phyloP scores from a whole-genome alignment of 345 rosid genomes.

The Bruguiera gymnorhiza region DNA sequence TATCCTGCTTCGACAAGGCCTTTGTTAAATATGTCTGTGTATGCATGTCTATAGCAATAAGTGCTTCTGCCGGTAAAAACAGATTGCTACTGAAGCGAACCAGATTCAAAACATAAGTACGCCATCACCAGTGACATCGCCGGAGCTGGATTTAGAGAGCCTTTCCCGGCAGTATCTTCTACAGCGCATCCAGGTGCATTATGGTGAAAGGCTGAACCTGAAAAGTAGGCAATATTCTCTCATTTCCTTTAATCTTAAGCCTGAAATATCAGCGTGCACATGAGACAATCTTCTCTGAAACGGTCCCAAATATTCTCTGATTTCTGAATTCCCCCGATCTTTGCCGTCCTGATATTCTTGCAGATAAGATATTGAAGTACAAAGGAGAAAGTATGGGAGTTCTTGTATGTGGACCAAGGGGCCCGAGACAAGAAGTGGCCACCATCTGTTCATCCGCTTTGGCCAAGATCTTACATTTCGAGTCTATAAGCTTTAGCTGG shows the following conservation, averaged over 20 bases:
- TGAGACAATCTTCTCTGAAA: no score
- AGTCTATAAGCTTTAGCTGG: slow-evolving; percentile 32
- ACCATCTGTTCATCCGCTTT: slow-evolving; percentile 16
- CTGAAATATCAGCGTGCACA: no score
- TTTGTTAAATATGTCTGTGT: slow-evolving; percentile 8
- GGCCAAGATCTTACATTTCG: slow-evolving; percentile 17
- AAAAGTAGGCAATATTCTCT: slow-evolving; percentile 15
- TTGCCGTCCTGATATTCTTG: neutral
- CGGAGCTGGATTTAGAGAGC: slow-evolving; percentile 12
- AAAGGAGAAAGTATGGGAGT: slow-evolving; percentile 19
- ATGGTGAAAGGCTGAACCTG: slow-evolving; percentile 17
- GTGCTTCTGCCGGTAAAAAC: slow-evolving; percentile 18
- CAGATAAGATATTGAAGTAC: slow-evolving; percentile 16
- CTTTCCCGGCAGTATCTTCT: slow-evolving; percentile 6
- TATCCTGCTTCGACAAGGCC: slow-evolving; percentile 9
- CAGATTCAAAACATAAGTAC: slow-evolving; percentile 16
- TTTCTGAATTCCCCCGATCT: neutral
- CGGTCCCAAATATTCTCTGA: no score
- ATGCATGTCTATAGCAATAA: slow-evolving; percentile 8
- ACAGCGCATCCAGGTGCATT: slow-evolving; percentile 17
- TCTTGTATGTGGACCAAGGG: slow-evolving; percentile 18
- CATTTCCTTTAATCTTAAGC: neutral
- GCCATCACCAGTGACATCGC: slow-evolving; percentile 11
- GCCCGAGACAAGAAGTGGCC: slow-evolving; percentile 24
- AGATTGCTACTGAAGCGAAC: neutral